Base-by-base conservation (phyloP, 495 filamentous ascomycete species). In the Talaromyces ruber region DNA sequence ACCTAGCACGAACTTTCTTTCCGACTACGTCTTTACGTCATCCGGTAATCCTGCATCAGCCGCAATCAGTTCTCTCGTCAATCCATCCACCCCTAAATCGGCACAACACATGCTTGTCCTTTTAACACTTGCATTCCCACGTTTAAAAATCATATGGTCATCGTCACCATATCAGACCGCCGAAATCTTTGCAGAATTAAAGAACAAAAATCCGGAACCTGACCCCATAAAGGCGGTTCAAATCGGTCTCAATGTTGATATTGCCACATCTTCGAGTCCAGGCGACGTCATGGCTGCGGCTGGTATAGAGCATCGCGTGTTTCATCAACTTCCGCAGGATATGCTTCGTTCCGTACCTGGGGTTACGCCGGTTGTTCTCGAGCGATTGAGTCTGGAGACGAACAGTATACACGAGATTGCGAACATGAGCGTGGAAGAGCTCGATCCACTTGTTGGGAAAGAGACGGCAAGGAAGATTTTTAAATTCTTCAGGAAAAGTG, bases 81-180 rank as follows among this genome's bases (percentile, higher is more conserved):
- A 78, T 57, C 70, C 78, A 1, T 72, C 74, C 1, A 76, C 75
- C 11, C 79, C 84, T 4, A 84, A 83, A 62, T 93, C 97, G 68
- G 79, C 97, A 34, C 94, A 98, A 70, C 86, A 89, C 63, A 93
- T 97, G 74, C 81, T 98, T 60, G 94, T 97, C 16, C 81, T 98
- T 22, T 82, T 98, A 6, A 96, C 92, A 0, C 85, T 98, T 30
- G 92, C 95, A 0, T 98, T 98, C 67, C 94, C 94, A 3, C 82
- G 84, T 7, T 81, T 98, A 28, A 86, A 88, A 59, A 87, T 98
- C 58, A 93, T 98, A 64, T 98, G 94, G 94, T 93, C 89, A 8
- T 90, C 86, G 0, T 90, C 85, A 18, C 93, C 94, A 0, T 97
- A 96, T 70, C 93, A 98, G 72, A 98, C 95, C 1, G 94, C 94